phyloP scores from a whole-genome alignment of 73 alveolate genomes.

The Breviolum minutum region DNA sequence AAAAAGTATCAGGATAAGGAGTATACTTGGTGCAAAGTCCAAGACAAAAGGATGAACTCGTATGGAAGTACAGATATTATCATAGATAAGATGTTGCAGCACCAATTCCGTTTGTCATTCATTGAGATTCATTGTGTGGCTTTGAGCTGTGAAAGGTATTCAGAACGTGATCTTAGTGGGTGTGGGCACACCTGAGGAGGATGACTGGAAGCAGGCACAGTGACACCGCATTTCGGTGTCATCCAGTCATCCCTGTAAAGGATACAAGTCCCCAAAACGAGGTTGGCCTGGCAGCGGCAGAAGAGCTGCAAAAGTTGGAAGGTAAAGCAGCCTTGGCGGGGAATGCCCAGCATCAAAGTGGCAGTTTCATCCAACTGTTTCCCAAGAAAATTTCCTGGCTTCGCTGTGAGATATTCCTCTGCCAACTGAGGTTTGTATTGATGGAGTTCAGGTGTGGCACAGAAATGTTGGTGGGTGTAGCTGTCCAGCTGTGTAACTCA shows the following conservation, averaged over 20 bases:
- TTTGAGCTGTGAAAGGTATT: background rate
- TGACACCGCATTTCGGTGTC: background rate
- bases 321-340: conserved; percentile 8
- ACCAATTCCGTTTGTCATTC: too few relatives aligned
- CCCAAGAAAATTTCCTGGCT: too few relatives aligned
- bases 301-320: conserved; percentile 19
- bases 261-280: background rate
- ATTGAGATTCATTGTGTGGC: too few relatives aligned
- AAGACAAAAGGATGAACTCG: too few relatives aligned
- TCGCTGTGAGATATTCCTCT: background rate
- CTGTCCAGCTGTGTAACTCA: background rate
- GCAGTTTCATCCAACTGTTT: too few relatives aligned
- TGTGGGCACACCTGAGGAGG: background rate
- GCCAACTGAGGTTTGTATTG: conserved; percentile 12
- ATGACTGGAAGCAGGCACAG: conserved; percentile 25
- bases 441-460: conserved; percentile 9
- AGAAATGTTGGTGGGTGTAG: background rate
- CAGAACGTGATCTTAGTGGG: conserved; percentile 49
- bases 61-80: too few relatives aligned
- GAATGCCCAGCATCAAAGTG: background rate
- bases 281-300: conserved; percentile 2
- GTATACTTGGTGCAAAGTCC: too few relatives aligned
- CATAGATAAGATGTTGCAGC: too few relatives aligned
- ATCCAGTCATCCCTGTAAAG: background rate
- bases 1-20: too few relatives aligned